Evolutionary conservation across 371 early-diverging fungal genomes (phyloP).

Genomic region (Dinochytrium kinnereticum): DNA sequence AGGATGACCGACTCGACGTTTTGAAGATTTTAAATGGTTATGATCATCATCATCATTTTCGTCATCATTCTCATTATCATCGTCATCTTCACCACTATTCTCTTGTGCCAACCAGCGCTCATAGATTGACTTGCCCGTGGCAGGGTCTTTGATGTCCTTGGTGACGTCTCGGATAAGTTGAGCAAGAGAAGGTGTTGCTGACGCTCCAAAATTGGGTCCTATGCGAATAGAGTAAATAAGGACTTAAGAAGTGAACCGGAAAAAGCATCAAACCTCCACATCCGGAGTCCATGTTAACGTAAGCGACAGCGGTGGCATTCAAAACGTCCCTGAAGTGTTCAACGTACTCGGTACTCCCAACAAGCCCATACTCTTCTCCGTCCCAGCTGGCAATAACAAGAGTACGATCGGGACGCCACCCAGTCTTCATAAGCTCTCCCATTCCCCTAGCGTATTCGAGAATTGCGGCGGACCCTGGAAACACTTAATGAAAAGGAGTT

Average conservation of each 20-base stretch:
- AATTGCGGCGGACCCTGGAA: constrained; percentile 53
- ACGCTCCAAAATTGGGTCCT: constrained; percentile 55
- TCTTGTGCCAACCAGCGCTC: constrained; percentile 39
- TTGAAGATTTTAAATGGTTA: too few species aligned
- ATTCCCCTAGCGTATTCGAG: constrained; percentile 64
- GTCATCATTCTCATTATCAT: constrained; percentile 5
- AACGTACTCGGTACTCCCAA: constrained; percentile 76
- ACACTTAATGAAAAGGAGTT: constrained; percentile 66
- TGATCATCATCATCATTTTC: not conserved
- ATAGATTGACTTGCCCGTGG: constrained; percentile 55
- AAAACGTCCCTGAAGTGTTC: constrained; percentile 66
- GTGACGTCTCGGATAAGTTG: constrained; percentile 60
- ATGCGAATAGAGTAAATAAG: constrained; percentile 17
- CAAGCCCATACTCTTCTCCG: constrained; percentile 67
- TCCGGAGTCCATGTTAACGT: constrained; percentile 58
- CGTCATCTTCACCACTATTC: constrained; percentile 6
- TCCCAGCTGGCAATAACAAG: constrained; percentile 73
- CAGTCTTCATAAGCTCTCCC: constrained; percentile 60
- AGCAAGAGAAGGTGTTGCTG: constrained; percentile 59
- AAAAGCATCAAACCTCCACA: not conserved
- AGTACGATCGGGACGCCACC: constrained; percentile 72
- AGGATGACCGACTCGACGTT: too few species aligned
- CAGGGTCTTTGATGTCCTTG: constrained; percentile 55
- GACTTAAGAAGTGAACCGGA: not conserved
- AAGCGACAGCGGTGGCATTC: constrained; percentile 59